phyloP scores from a whole-genome alignment of 345 rosid genomes.

The Gossypium mustelinum region DNA sequence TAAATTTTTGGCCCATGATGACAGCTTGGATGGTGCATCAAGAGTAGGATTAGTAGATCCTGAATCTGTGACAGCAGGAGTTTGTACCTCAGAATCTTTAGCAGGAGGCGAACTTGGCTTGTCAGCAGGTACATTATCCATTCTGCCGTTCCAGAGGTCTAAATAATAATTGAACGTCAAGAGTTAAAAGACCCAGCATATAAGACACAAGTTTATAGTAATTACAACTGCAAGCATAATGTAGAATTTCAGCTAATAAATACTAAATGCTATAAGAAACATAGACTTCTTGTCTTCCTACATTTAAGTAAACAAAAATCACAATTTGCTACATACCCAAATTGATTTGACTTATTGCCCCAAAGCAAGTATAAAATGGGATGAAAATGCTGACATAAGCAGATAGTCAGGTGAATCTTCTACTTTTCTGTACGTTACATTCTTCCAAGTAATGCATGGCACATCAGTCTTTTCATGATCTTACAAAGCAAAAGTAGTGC shows the following conservation, averaged over 20 bases:
- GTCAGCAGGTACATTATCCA: conserved; percentile 53
- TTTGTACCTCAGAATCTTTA: conserved; percentile 38
- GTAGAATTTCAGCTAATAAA: background rate
- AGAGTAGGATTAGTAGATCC: conserved; percentile 33
- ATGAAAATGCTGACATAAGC: background rate
- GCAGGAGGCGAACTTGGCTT: conserved; percentile 35
- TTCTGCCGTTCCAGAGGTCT: conserved; percentile 16
- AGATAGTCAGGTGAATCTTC: background rate
- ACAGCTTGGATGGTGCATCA: conserved; percentile 53
- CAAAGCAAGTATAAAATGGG: background rate
- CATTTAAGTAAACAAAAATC: background rate
- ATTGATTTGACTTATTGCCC: background rate
- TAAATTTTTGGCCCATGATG: conserved; percentile 71
- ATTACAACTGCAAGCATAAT: conserved; percentile 18
- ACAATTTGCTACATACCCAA: background rate
- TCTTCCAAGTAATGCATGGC: background rate
- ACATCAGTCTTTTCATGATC: background rate
- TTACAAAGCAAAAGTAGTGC: background rate
- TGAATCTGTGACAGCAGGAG: conserved; percentile 35
- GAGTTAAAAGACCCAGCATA: conserved; percentile 16
- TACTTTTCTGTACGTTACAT: background rate
- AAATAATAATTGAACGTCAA: conserved; percentile 13
- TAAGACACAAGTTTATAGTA: background rate
- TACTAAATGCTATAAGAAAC: background rate
- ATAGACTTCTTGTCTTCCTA: background rate